Evolutionary conservation across 83 land plant genomes (phyloP).

Genomic region (Picea mariana): DNA sequence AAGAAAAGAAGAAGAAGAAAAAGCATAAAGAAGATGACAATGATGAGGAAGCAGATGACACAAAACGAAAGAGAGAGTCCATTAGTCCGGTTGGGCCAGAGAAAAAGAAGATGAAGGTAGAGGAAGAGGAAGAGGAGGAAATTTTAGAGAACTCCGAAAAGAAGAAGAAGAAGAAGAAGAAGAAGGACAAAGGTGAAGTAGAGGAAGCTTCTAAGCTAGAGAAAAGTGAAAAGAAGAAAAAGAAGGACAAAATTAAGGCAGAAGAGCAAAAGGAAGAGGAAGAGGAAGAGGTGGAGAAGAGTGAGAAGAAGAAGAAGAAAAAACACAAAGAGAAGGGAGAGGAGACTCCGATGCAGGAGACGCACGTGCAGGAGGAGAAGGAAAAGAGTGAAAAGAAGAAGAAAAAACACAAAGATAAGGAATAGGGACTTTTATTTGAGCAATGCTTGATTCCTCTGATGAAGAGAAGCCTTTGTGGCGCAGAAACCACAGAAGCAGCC

Average conservation of each 20-base stretch:
- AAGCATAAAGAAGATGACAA: slow-evolving; percentile 10
- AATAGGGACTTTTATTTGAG: not conserved
- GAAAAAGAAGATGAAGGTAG: not conserved
- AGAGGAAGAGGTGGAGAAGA: slow-evolving; percentile 11
- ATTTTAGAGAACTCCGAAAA: slow-evolving; percentile 12
- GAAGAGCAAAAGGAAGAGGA: slow-evolving; percentile 6
- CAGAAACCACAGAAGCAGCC: too few relatives aligned
- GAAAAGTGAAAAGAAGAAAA: slow-evolving; percentile 27
- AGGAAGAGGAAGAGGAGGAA: not conserved
- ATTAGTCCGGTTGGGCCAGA: not conserved
- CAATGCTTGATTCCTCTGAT: too few relatives aligned
- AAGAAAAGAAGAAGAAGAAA: slow-evolving; percentile 12
- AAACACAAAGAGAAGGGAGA: slow-evolving; percentile 25
- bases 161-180: slow-evolving; percentile 15
- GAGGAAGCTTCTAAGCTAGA: slow-evolving; percentile 4
- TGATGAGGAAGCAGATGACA: not conserved
- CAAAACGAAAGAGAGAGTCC: not conserved
- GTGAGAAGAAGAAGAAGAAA: slow-evolving; percentile 40
- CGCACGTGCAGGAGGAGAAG: not conserved
- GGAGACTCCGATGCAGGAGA: slow-evolving; percentile 1
- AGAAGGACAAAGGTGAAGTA: not conserved
- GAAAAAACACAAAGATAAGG: slow-evolving; percentile 29
- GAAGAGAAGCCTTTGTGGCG: too few relatives aligned
- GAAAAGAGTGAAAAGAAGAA: slow-evolving; percentile 21
- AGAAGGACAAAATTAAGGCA: slow-evolving; percentile 19